Base-by-base conservation (phyloP, 257 asterid genomes). In the Salvia hispanica region DNA sequence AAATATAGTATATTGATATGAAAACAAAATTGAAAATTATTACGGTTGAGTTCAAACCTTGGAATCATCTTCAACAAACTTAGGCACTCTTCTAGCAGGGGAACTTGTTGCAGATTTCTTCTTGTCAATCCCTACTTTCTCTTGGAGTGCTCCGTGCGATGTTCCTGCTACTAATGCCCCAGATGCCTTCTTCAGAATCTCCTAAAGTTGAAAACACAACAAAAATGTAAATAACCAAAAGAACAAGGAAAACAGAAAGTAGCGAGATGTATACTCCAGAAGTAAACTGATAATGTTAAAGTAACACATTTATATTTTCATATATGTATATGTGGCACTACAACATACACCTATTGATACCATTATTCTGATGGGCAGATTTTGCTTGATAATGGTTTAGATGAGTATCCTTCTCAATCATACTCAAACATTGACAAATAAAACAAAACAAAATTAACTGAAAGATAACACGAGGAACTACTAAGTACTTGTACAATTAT, bases 121-220 rank as follows among this genome's bases (percentile, higher is more conserved):
- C 48, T 62, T 75, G 55, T 72, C 88, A 58, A 66, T 70, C 68
- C 81, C 82, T 64, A 78, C 50, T 54, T 84, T 83, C 64, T 62
- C 83, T 50, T 74, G 71, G 39, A 31, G 75, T 54, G 67, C 47
- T 76, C 84, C 82, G 56, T 81, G 67, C 43, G 50, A 63, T 73
- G 89, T 76, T 46, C 78, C 78, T 51, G 50, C 69, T 45, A 78
- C 69, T 45, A 78, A 48, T 74, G 78, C 78, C 70, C 79, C 84
- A 58, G 94, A 82, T 67, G 82, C 82, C 84, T 80, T 93, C 83
- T 86, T 84, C 72, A 85, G 74, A 76, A 86, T 78, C 74, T 81
- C 92, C 97, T 90, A 78, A 45, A 74, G 76, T 62, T 25, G 33
- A 65, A 68, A 57, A 70, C 21, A 25, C 39, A 66, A 64, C 16